Conservation (phyloP, 805 yeast genomes). For the Kregervanrija fluxuum region DNA sequence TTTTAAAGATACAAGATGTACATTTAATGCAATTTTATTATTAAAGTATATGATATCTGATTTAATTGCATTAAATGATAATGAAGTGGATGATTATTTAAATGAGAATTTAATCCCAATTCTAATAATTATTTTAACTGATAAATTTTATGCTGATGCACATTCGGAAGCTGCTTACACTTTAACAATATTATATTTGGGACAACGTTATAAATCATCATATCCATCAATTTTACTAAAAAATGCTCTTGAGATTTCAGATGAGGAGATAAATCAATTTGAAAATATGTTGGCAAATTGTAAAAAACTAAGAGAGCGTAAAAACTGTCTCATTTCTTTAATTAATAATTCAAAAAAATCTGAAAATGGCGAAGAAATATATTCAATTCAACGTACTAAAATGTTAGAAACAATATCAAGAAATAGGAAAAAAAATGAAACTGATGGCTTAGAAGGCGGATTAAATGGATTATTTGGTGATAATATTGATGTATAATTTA, state of each 20-base stretch:
- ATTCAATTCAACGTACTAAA: conserved; percentile 9
- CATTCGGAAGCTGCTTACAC: conserved; percentile 91
- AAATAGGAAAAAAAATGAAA: conserved; percentile 7
- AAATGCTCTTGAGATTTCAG: conserved; percentile 41
- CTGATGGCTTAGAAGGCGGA: conserved; percentile 12
- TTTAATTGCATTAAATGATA: conserved; percentile 54
- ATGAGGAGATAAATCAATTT: conserved; percentile 53
- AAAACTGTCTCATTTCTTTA: conserved; percentile 71
- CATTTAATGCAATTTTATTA: conserved; percentile 81
- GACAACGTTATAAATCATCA: conserved; percentile 60
- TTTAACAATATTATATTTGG: conserved; percentile 70
- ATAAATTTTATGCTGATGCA: conserved; percentile 75
- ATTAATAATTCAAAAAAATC: conserved; percentile 48
- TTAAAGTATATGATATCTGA: conserved; percentile 67
- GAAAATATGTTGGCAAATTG: conserved; percentile 58
- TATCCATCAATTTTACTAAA: conserved; percentile 59
- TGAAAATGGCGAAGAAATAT: conserved; percentile 26
- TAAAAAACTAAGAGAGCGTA: conserved; percentile 69
- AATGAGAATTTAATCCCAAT: conserved; percentile 64
- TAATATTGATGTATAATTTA: background rate
- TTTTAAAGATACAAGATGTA: conserved; percentile 86
- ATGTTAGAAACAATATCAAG: conserved; percentile 9
- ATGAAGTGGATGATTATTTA: conserved; percentile 65
- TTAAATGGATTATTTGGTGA: conserved; percentile 10
- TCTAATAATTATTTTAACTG: conserved; percentile 58